Conservation (phyloP, 2,329 filamentous ascomycete species). For the Aureobasidium melanogenum region DNA sequence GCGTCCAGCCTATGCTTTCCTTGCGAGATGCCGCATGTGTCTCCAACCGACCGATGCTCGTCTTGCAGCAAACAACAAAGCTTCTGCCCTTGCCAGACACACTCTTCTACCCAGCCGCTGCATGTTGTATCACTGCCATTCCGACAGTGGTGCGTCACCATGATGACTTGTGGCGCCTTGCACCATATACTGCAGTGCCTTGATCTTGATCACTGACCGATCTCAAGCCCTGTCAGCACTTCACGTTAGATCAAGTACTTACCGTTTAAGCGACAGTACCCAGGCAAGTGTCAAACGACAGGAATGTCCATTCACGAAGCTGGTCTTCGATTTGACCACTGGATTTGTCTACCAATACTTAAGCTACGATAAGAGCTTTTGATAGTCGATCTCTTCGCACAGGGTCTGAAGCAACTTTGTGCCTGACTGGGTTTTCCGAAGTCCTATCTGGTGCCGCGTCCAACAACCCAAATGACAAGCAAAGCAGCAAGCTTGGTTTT, state of each 20-base stretch:
- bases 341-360: not conserved
- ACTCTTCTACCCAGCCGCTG: not conserved
- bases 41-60: not conserved
- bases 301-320: not conserved
- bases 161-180: conserved; percentile 6
- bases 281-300: not conserved
- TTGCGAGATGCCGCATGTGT: not conserved
- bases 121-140: not conserved
- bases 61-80: conserved; percentile 8
- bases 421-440: too few relatives aligned
- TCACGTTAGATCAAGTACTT: not conserved
- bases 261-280: not conserved
- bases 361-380: too few relatives aligned
- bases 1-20: not conserved
- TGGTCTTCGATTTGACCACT: not conserved
- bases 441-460: not conserved
- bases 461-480: not conserved
- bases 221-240: conserved; percentile 1
- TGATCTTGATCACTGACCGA: not conserved
- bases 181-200: not conserved
- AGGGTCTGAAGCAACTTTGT: not conserved
- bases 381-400: not conserved
- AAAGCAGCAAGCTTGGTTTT: not conserved
- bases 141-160: not conserved
- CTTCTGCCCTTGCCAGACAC: not conserved